A percentile compares a stretch with the other conserved stretches of the same genome.
Evolutionary conservation across 2,329 filamentous ascomycete genomes (phyloP).

Genomic region (Biscogniauxia marginata): DNA sequence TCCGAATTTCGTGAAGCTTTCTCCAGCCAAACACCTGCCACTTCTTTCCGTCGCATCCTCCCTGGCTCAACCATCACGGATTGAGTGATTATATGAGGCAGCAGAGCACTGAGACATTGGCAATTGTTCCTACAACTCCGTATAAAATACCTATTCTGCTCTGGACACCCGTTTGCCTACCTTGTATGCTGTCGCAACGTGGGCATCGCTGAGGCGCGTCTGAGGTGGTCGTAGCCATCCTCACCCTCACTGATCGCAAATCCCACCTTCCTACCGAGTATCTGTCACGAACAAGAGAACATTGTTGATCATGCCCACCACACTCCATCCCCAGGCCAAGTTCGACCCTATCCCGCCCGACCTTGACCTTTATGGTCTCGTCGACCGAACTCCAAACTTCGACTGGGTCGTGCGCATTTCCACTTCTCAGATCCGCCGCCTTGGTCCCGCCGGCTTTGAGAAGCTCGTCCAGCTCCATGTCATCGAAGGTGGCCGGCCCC

Average conservation of each 20-base stretch:
- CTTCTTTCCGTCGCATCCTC: background rate
- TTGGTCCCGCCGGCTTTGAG: slow-evolving; percentile 79
- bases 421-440: slow-evolving; percentile 71
- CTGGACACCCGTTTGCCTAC: background rate
- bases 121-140: background rate
- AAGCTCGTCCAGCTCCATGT: slow-evolving; percentile 82
- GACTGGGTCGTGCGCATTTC: slow-evolving; percentile 81
- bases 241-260: slow-evolving; percentile 3
- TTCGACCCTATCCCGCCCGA: slow-evolving; percentile 90
- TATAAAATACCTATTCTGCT: background rate
- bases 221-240: slow-evolving; percentile 9
- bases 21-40: background rate
- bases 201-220: slow-evolving; percentile 12
- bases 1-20: background rate
- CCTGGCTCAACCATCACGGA: background rate
- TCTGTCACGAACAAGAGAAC: background rate
- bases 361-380: slow-evolving; percentile 72
- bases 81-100: background rate
- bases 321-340: slow-evolving; percentile 76
- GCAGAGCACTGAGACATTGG: background rate
- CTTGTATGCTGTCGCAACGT: slow-evolving; percentile 4
- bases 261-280: slow-evolving; percentile 4
- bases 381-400: slow-evolving; percentile 80
- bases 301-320: slow-evolving; percentile 63
- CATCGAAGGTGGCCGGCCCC: slow-evolving; percentile 77